Evolutionary conservation across 345 rosid species (phyloP), one percentile per base, ranked within the genome.

Genomic region (Sisymbrium irio): DNA sequence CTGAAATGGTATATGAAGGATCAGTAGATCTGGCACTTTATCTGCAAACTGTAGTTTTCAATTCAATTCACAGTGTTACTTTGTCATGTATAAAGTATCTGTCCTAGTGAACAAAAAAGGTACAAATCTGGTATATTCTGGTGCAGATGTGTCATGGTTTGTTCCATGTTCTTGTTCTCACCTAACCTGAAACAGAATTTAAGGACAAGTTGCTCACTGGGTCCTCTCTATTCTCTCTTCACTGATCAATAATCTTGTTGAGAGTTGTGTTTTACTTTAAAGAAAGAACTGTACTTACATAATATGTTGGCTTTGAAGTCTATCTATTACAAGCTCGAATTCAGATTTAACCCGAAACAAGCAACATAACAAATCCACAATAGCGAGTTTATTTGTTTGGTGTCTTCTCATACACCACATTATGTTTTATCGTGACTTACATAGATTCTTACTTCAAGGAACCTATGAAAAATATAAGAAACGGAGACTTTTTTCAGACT

Each of bases 141-240:
- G 75, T 62, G 47, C 44, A 54, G 14, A 51, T 42, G 47, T 60
- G 65, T 53, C 74, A 76, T 15, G 22, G 59, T 62, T 76, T 62
- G 70, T 69, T 62, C 53, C 75, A 69, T 40, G 75, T 54, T 55
- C 75, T n/a, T 76, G 53, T 62, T 69, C 65, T 54, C 28, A 76
- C 79, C 75, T 69, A 69, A 69, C 71, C 50, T 69, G 44, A 42
- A 76, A 76, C 75, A 62, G 79, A 76, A 18, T 54, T 25, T 53
- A 33, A 40, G 64, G 33, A 59, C 62, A 76, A 76, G 33, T 53
- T 75, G 49, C 39, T 50, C 61, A 49, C 8, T 1, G 14, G 37
- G 50, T 35, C 64, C 66, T 73, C 59, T 65, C 22, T 65, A 13
- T 17, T 44, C 49, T 17, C 41, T 15, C 50, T 57, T 30, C 28